A percentile compares a stretch with the other conserved stretches of the same genome.
Evolutionary conservation across 768 basidiomycete species (phyloP).

Genomic region (Cytidiella melzeri): DNA sequence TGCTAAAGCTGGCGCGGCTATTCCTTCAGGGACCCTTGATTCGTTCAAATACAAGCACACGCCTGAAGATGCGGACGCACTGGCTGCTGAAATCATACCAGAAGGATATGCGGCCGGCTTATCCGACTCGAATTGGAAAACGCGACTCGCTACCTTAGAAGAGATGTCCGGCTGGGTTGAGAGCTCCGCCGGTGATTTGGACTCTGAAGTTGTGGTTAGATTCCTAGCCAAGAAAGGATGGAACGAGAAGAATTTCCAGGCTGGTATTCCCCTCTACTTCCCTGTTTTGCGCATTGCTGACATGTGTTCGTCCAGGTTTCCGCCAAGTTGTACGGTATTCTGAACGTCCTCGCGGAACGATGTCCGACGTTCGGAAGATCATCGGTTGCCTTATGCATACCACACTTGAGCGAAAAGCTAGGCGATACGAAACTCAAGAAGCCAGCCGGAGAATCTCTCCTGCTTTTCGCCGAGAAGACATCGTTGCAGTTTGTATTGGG

Average conservation of each 20-base stretch:
- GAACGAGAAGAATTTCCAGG: slow-evolving; percentile 99
- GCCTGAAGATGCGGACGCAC: slow-evolving; percentile 85
- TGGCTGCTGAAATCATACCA: slow-evolving; percentile 71
- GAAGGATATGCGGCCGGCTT: slow-evolving; percentile 62
- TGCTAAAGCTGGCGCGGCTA: slow-evolving; percentile 41
- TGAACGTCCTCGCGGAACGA: slow-evolving; percentile 64
- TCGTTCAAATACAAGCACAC: slow-evolving; percentile 88
- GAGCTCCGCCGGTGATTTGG: slow-evolving; percentile 53
- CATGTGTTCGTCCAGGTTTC: slow-evolving; percentile 58
- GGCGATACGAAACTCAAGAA: slow-evolving; percentile 97
- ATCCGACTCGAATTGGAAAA: slow-evolving; percentile 92
- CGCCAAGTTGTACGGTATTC: slow-evolving; percentile 77
- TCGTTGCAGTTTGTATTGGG: slow-evolving; percentile 91
- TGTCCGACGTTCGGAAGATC: slow-evolving; percentile 83
- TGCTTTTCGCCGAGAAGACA: slow-evolving; percentile 82
- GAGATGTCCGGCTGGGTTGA: slow-evolving; percentile 83
- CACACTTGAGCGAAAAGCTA: slow-evolving; percentile 86
- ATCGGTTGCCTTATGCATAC: slow-evolving; percentile 73
- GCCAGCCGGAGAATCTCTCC: slow-evolving; percentile 84
- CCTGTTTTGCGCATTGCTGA: background rate
- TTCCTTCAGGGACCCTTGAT: slow-evolving; percentile 57
- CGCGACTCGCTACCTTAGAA: slow-evolving; percentile 79
- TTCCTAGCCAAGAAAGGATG: slow-evolving; percentile 90
- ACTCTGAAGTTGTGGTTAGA: slow-evolving; percentile 85
- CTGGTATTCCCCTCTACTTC: slow-evolving; percentile 20